Base-by-base conservation (phyloP, 164 flowering plant species). In the Vitis cinerea region DNA sequence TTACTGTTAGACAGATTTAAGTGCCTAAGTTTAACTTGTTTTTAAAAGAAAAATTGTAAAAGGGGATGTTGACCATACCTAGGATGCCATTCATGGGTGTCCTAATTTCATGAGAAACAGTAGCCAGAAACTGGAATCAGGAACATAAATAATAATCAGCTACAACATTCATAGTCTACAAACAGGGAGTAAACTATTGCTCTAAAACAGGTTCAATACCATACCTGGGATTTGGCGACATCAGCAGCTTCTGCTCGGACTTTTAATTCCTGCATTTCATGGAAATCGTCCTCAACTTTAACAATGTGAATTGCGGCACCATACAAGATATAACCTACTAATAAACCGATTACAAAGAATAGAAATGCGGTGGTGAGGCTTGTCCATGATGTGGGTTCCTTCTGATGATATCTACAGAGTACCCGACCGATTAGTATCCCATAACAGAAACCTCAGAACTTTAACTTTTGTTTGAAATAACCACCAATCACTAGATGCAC, bases 71-170 rank as follows among this genome's bases (percentile, higher is more conserved):
- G 27, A 47, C 66, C 83, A 29, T 87, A 93, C 98, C 98, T 68
- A 94, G 90, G 67, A 94, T 88, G 64, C 98, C 98, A 82, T 94
- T 92, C 97, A 94, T 94, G 27, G 98, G 98, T 2, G 97, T 94
- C 62, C 98, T 82, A 63, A 94, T 94, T 82, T 94, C 98, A 78
- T 94, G 98, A 61, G 98, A 94, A 72, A 94, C 97, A 50, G 97
- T 94, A 47, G 98, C 98, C 19, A 94, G 87, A 86, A 94, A 94
- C 98, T 94, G 86, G 70, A 30, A 79, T 65, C 1, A 70, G 17
- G 8, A 74, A 74, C 61, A 62, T 9, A 64, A 55, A 55, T 3
- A 66, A 67, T 55, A 59, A 10, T 50, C 59, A 62, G 15, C 53
- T 64, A 30, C 61, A 68, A 50, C 53, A 64, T 12, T 23, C 19